These are phyloP conservation scores for Picochlorum sp. DNA, from an alignment of 139 green algal genomes.

Conservation along the genomic window DNA sequence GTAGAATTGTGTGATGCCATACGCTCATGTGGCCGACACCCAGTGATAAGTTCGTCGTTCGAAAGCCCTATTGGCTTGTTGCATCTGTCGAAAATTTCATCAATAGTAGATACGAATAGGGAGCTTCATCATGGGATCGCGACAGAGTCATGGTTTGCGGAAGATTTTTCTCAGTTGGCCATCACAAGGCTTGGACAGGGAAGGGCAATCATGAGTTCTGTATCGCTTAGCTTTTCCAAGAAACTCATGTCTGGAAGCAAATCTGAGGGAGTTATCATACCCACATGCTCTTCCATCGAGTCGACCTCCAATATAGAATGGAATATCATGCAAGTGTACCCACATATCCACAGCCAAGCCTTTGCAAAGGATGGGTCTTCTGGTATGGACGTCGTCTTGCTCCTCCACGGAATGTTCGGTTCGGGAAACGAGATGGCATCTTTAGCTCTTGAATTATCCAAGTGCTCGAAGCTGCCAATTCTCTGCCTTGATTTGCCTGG, in stretches of 20 bases:
- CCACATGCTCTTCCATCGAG: too few relatives aligned
- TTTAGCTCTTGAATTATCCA: neutral
- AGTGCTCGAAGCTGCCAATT: neutral
- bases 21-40: constrained; percentile 26
- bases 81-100: constrained; percentile 49
- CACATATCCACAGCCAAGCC: neutral
- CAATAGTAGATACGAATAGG: constrained; percentile 27
- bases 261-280: too few relatives aligned
- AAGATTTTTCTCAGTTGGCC: neutral
- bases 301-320: neutral
- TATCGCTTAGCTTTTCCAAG: too few relatives aligned
- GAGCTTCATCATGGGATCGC: constrained; percentile 1
- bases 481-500: constrained; percentile 69
- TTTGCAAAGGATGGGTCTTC: neutral
- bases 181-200: neutral
- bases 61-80: constrained; percentile 60
- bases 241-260: too few relatives aligned
- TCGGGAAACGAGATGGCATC: constrained; percentile 29
- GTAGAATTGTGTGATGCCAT: constrained; percentile 9
- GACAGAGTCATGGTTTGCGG: constrained; percentile 5
- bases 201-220: neutral
- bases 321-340: neutral
- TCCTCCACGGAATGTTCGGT: constrained; percentile 86
- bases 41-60: constrained; percentile 72
- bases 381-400: constrained; percentile 32